Percentiles rank a stretch among this genome's conserved stretches.
These are phyloP conservation scores for Juglanconis sp. DNA, from an alignment of 2,329 filamentous ascomycete genomes.

Conservation along the genomic window DNA sequence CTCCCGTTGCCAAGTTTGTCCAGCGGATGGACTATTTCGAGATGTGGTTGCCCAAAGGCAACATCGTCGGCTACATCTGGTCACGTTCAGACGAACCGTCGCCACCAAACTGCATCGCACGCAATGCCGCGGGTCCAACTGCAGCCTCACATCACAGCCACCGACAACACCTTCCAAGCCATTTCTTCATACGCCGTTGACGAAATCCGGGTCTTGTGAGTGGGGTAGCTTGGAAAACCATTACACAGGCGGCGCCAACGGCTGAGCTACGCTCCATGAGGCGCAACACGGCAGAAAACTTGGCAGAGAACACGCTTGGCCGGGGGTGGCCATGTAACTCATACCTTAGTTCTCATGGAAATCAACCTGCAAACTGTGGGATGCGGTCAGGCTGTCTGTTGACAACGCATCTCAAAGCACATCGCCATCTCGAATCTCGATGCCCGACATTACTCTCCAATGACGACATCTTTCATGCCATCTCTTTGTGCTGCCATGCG, in stretches of 20 bases:
- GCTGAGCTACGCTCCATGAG: neutral
- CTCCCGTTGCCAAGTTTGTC: neutral
- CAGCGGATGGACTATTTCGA: neutral
- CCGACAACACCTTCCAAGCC: neutral
- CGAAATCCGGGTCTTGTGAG: constrained; percentile 5
- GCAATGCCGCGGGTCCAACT: neutral
- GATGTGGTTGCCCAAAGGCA: neutral
- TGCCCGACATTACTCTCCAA: neutral
- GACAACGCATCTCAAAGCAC: neutral
- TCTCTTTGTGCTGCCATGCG: neutral
- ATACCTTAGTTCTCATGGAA: neutral
- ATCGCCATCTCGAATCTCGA: neutral
- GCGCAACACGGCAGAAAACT: neutral
- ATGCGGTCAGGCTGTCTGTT: neutral
- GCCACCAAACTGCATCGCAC: neutral
- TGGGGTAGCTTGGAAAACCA: constrained; percentile 5
- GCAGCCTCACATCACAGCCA: neutral
- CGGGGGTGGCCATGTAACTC: neutral
- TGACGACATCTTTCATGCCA: neutral
- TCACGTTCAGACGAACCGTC: neutral
- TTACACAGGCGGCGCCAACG: constrained; percentile 1
- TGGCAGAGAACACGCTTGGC: neutral
- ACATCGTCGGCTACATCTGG: neutral
- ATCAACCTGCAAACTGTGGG: neutral
- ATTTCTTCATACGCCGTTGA: neutral